These are phyloP conservation scores for Nevesoporus exiguus DNA, from an alignment of 768 basidiomycete species.

Conservation along the genomic window DNA sequence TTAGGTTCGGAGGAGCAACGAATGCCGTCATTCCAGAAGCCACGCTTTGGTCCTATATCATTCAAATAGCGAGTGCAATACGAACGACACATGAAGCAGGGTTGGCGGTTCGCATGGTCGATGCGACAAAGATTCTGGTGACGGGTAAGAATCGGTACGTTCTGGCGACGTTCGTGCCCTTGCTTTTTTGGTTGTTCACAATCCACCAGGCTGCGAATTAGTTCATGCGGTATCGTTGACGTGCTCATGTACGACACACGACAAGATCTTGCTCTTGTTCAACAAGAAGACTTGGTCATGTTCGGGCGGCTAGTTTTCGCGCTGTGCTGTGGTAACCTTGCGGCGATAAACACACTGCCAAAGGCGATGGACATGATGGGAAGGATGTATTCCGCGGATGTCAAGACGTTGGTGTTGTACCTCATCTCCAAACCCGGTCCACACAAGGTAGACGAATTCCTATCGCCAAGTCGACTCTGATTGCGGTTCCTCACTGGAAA, in stretches of 20 bases:
- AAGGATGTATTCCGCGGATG: constrained; percentile 71
- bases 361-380: constrained; percentile 73
- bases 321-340: constrained; percentile 67
- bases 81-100: constrained; percentile 81
- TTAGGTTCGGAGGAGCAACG: constrained; percentile 33
- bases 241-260: constrained; percentile 74
- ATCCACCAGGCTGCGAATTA: constrained; percentile 65
- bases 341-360: constrained; percentile 57
- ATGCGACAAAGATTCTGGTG: constrained; percentile 81
- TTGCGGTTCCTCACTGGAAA: neutral
- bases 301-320: constrained; percentile 83
- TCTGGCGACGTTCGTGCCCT: neutral
- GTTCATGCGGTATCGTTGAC: constrained; percentile 85
- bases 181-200: constrained; percentile 1
- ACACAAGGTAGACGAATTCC: constrained; percentile 47
- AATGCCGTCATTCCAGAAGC: constrained; percentile 59
- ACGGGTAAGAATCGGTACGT: constrained; percentile 84
- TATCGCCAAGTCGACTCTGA: neutral
- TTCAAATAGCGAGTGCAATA: constrained; percentile 86
- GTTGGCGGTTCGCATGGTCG: constrained; percentile 76
- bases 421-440: constrained; percentile 69
- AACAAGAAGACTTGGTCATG: constrained; percentile 87
- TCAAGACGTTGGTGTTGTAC: constrained; percentile 78
- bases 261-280: constrained; percentile 53
- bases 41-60: constrained; percentile 87